A percentile compares a stretch with the other conserved stretches of the same genome.
Conservation (phyloP, 345 rosid genomes). For the Hibiscus mutabilis region DNA sequence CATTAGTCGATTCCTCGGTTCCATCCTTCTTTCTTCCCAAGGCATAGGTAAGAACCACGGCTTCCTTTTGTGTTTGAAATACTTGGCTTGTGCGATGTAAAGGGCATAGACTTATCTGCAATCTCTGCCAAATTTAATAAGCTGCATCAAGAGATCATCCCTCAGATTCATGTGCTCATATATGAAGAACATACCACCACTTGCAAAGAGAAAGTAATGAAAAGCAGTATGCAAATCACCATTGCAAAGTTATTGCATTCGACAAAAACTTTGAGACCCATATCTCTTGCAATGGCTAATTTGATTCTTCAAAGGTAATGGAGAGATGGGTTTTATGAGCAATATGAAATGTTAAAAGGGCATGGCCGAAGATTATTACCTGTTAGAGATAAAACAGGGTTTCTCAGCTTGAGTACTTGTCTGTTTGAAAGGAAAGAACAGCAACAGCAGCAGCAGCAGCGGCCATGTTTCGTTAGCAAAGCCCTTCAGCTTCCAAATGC, state of each 20-base stretch:
- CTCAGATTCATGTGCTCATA: conserved; percentile 18
- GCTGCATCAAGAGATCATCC: conserved; percentile 48
- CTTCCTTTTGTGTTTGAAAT: conserved; percentile 19
- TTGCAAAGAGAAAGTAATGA: no score
- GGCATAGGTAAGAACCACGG: conserved; percentile 15
- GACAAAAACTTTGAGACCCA: not conserved
- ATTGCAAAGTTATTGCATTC: not conserved
- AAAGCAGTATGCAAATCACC: not conserved
- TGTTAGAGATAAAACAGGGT: conserved; percentile 16
- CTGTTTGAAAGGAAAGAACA: conserved; percentile 23
- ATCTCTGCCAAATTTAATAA: conserved; percentile 60
- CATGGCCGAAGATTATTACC: conserved; percentile 24
- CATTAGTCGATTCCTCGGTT: not conserved
- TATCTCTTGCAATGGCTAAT: not conserved
- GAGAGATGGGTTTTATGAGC: not conserved
- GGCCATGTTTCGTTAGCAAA: conserved; percentile 27
- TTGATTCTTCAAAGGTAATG: not conserved
- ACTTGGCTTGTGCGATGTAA: conserved; percentile 12
- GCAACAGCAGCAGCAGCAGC: conserved; percentile 16
- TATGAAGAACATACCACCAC: no score
- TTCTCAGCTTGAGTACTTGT: conserved; percentile 19
- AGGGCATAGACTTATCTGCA: conserved; percentile 28
- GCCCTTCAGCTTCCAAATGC: conserved; percentile 15
- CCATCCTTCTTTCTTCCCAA: not conserved
- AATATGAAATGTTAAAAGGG: not conserved